Evolutionary conservation across 805 yeast genomes (phyloP), one percentile per base, ranked within the genome.

Genomic region (Candida gorgasii): DNA sequence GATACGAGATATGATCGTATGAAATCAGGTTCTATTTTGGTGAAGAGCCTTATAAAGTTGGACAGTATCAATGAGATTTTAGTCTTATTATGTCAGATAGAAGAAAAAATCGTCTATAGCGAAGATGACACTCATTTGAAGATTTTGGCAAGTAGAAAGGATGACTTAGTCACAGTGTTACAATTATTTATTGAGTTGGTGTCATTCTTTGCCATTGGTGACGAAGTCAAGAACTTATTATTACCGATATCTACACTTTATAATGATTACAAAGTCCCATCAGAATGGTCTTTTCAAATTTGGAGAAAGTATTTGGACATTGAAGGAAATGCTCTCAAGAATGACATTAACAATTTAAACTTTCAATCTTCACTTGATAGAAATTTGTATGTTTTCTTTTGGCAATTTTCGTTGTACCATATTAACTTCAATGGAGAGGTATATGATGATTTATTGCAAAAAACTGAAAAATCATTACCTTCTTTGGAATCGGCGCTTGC

Each of bases 361-460:
- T 12, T 36, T 18, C 12, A 29, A 29, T 11, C 19, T 5, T 14
- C 22, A 13, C 38, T 81, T 2, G 52, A 67, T 2, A 55, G 61
- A 11, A 70, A 67, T 0, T 63, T 88, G 20, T 86, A 74, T 53
- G 63, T 69, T 2, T 65, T 75, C 0, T 90, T 89, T 52, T 90
- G 96, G 97, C 78, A 71, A 47, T 65, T 85, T 24, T 75, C 84
- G 0, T 62, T 88, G 6, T 82, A 84, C 54, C 96, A 89, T 53
- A 77, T 89, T 23, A 75, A 77, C 46, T 83, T 63, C 55, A 73
- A 78, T 1, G 63, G 64, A 5, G 49, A 55, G 0, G 55, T 78
- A 2, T 89, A 90, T 55, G 69, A 67, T 9, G 54, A 56, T 2
- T 83, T 80, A 46, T 51, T 63, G 18, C 50, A 53, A 2, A 78